Conservation (phyloP, 2,329 filamentous ascomycete genomes). For the Thelonectria olida region DNA sequence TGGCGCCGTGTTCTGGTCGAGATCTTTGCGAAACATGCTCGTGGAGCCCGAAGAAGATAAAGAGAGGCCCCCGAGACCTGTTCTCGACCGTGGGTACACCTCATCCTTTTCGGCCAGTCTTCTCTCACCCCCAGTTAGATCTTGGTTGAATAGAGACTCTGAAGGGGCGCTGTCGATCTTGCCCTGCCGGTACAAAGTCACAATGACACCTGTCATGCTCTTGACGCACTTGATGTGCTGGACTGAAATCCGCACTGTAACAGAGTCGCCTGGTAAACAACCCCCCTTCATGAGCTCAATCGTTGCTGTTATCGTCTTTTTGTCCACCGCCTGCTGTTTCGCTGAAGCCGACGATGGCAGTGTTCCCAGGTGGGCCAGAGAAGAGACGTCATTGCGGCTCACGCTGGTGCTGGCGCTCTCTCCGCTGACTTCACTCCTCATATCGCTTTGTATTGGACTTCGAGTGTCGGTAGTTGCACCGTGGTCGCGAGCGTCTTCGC, state of each 20-base stretch:
- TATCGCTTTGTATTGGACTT: slow-evolving; percentile 60
- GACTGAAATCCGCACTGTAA: slow-evolving; percentile 82
- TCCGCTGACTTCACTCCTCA: slow-evolving; percentile 74
- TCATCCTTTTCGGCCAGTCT: slow-evolving; percentile 81
- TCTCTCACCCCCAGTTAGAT: slow-evolving; percentile 69
- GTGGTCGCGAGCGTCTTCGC: slow-evolving; percentile 50
- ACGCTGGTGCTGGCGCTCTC: slow-evolving; percentile 75
- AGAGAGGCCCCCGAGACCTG: slow-evolving; percentile 85
- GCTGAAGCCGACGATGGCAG: slow-evolving; percentile 45
- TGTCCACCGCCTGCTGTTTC: slow-evolving; percentile 59
- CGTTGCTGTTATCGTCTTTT: slow-evolving; percentile 85
- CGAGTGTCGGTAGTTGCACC: slow-evolving; percentile 43
- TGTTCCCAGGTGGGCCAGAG: slow-evolving; percentile 45
- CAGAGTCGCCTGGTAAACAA: slow-evolving; percentile 83
- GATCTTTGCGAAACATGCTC: slow-evolving; percentile 94
- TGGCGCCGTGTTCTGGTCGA: slow-evolving; percentile 88
- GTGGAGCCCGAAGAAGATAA: slow-evolving; percentile 86
- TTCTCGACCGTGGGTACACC: slow-evolving; percentile 86
- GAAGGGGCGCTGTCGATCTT: slow-evolving; percentile 82
- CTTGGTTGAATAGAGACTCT: slow-evolving; percentile 57
- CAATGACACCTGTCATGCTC: slow-evolving; percentile 90
- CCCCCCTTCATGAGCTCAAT: slow-evolving; percentile 85
- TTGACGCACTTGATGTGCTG: slow-evolving; percentile 90
- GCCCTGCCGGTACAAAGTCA: slow-evolving; percentile 91
- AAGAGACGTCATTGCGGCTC: slow-evolving; percentile 58